Base-by-base conservation (phyloP, 805 yeast species). In the Yamadazyma ubonensis region DNA sequence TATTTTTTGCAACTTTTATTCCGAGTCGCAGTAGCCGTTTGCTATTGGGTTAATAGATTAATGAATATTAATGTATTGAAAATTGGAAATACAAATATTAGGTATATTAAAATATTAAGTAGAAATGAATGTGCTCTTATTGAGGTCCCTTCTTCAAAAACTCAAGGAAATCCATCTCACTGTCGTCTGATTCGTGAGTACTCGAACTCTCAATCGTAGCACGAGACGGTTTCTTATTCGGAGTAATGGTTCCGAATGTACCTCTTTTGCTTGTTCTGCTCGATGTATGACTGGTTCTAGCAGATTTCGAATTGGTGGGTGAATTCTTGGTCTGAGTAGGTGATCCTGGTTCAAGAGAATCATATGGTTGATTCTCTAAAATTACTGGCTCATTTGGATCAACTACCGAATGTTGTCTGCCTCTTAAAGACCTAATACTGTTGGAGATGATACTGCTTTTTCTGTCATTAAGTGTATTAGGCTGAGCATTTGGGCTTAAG, bases 141-240 rank as follows among this genome's bases (percentile, higher is more conserved):
- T 39, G 44, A 6, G 71, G 73, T 2, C 76, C 78, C 23, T 55
- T 58, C 26, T 61, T 63, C 43, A 75, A 59, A 45, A 75, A 71
- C 43, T 73, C 79, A 49, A 73, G 37, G 36, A 75, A 59, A 48
- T 73, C 79, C 55, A 74, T 59, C 39, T 67, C 75, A 15, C 56
- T 55, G 11, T 54, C 63, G 10, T 55, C 62, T 1, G 52, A 50
- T 17, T 29, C 34, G 5, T 38, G 38, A 11, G 33, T 30, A 16
- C 36, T 33, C 12, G 10, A 8, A 9, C 36, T 32, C 8, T 46
- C 48, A 6, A 46, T 26, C 14, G 44, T 43, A 4, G 38, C 33
- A 20, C 35, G 41, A 14, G 46, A 42, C 12, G 38, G 22, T 33
- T 43, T 46, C 28, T 43, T 43, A 18, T 31, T 34, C 5, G 49